Percentiles rank a stretch among this genome's conserved stretches.
phyloP scores from a whole-genome alignment of 176 grass and related monocot species.

The Carex parvula region DNA sequence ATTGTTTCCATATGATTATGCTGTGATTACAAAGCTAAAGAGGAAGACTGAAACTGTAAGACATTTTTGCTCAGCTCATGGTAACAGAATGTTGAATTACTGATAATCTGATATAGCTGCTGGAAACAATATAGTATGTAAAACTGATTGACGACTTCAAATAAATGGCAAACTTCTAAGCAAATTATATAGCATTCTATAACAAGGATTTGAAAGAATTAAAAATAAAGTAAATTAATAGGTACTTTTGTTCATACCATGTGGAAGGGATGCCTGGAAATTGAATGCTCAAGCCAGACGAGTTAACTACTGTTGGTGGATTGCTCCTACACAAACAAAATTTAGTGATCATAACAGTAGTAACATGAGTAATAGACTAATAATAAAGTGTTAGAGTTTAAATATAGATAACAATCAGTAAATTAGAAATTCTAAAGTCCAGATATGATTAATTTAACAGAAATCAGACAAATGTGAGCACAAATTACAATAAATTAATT shows the following conservation, averaged over 20 bases:
- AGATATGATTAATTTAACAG: neutral
- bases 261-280: neutral
- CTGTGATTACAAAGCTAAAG: neutral
- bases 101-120: no score
- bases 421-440: neutral
- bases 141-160: neutral
- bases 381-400: no score
- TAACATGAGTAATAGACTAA: neutral
- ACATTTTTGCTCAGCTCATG: neutral
- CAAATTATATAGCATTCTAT: neutral
- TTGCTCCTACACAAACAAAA: neutral
- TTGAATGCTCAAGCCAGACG: conserved; percentile 5
- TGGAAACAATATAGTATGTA: neutral
- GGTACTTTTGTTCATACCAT: neutral
- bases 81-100: neutral
- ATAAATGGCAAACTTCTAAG: neutral
- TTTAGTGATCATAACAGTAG: neutral
- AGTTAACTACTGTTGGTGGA: neutral
- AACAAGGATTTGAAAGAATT: neutral
- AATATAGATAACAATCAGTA: neutral
- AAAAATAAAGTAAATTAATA: neutral
- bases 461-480: neutral
- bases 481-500: neutral
- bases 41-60: neutral
- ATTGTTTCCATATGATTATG: neutral